These are phyloP conservation scores for Phytophthora niederhauseri DNA, from an alignment of 352 stramenopile genomes.

Conservation along the genomic window DNA sequence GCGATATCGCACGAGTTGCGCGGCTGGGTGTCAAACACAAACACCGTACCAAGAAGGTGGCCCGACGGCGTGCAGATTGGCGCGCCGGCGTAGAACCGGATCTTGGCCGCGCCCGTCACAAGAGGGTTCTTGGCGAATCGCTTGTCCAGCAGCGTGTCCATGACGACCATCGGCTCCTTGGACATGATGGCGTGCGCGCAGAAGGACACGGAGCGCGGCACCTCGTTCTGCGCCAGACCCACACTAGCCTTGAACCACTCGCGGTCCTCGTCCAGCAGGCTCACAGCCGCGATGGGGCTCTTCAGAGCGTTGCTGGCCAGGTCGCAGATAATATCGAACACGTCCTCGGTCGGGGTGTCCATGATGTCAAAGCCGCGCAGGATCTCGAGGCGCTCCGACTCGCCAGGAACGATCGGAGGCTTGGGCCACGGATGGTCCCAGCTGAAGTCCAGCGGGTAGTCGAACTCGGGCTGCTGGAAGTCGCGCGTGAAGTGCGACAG, in stretches of 20 bases:
- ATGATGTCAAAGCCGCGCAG: constrained; percentile 88
- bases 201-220: constrained; percentile 88
- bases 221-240: constrained; percentile 83
- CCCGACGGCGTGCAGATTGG: constrained; percentile 83
- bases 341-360: constrained; percentile 84
- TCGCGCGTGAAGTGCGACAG: constrained; percentile 77
- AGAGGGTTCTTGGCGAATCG: constrained; percentile 88
- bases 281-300: constrained; percentile 86
- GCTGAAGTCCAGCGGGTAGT: constrained; percentile 89
- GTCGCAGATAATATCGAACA: constrained; percentile 92
- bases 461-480: constrained; percentile 82
- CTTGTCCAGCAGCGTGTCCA: constrained; percentile 88
- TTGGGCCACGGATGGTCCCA: constrained; percentile 91
- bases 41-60: constrained; percentile 87
- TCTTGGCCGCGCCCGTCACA: constrained; percentile 83
- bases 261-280: constrained; percentile 84
- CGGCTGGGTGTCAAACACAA: constrained; percentile 89
- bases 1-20: constrained; percentile 87
- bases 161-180: constrained; percentile 90
- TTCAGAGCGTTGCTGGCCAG: constrained; percentile 86
- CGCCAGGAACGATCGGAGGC: constrained; percentile 69
- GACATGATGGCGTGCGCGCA: constrained; percentile 89
- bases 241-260: constrained; percentile 91
- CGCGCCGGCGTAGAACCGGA: constrained; percentile 86
- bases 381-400: constrained; percentile 77